Evolutionary conservation across 2,329 filamentous ascomycete species (phyloP).

Genomic region (Colletotrichum echinochloae): DNA sequence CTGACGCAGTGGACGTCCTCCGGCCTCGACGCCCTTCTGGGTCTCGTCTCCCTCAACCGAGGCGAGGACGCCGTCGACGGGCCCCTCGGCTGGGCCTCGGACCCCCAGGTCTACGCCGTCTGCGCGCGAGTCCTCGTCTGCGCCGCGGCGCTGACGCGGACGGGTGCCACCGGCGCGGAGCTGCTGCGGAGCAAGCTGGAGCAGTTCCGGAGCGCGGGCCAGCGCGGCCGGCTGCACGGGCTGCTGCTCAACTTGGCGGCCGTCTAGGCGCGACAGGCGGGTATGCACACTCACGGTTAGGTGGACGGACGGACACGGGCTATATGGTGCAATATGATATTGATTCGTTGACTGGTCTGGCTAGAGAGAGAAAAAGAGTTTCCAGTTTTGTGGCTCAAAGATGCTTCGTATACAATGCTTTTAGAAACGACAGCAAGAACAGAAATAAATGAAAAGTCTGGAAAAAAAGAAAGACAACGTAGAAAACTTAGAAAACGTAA

Average conservation of each 20-base stretch:
- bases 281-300: not conserved
- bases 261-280: not conserved
- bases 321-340: not conserved
- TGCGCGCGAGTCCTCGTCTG: constrained; percentile 61
- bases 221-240: constrained; percentile 35
- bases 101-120: constrained; percentile 74
- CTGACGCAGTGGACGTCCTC: constrained; percentile 61
- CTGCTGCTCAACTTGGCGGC: constrained; percentile 39
- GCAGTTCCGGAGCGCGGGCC: constrained; percentile 26
- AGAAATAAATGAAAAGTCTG: not conserved
- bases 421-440: not conserved
- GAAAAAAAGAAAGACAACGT: not conserved
- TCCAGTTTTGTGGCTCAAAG: not conserved
- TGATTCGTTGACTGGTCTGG: not conserved
- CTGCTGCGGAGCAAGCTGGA: constrained; percentile 19
- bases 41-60: constrained; percentile 44
- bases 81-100: constrained; percentile 78
- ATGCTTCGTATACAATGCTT: constrained; percentile 27
- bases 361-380: not conserved
- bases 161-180: not conserved
- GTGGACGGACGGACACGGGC: not conserved
- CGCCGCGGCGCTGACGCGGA: constrained; percentile 50
- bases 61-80: constrained; percentile 61
- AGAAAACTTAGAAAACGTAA: not conserved
- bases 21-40: constrained; percentile 60